These are phyloP conservation scores for Penicillium sp. DNA, from an alignment of 2,329 filamentous ascomycete species.

Conservation along the genomic window DNA sequence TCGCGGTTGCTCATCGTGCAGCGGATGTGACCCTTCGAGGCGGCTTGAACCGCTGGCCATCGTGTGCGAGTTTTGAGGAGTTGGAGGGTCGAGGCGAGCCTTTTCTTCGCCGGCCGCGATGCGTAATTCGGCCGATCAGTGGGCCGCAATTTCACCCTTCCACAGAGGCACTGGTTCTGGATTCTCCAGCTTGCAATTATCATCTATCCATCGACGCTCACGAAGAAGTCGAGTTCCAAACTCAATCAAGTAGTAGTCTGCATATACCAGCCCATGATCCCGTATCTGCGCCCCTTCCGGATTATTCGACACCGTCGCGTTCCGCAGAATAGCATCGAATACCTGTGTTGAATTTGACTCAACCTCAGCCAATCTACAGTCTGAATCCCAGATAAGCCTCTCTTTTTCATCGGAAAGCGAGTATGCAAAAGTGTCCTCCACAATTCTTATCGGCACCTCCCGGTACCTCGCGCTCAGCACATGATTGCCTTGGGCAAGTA, in stretches of 20 bases:
- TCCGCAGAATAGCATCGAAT: neutral
- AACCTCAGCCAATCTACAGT: neutral
- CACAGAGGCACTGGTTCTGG: neutral
- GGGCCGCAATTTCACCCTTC: neutral
- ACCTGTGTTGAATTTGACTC: neutral
- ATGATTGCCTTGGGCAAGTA: too few relatives aligned
- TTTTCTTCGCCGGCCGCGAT: neutral
- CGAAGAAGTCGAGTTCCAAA: neutral
- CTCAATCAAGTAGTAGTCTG: neutral
- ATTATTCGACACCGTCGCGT: neutral
- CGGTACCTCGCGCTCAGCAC: neutral
- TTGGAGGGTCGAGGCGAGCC: neutral
- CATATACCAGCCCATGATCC: neutral
- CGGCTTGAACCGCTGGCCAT: slow-evolving; percentile 40
- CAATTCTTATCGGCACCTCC: too few relatives aligned
- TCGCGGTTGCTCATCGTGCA: slow-evolving; percentile 29
- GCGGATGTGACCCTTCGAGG: slow-evolving; percentile 25
- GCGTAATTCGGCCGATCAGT: neutral
- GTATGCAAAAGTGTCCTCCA: too few relatives aligned
- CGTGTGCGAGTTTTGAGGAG: slow-evolving; percentile 5
- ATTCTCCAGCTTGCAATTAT: neutral
- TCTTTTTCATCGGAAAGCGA: too few relatives aligned
- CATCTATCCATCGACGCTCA: neutral
- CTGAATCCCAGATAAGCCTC: neutral
- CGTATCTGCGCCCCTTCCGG: neutral